Evolutionary conservation across 345 rosid genomes (phyloP).

Genomic region (Eucalyptus lansdowneana): DNA sequence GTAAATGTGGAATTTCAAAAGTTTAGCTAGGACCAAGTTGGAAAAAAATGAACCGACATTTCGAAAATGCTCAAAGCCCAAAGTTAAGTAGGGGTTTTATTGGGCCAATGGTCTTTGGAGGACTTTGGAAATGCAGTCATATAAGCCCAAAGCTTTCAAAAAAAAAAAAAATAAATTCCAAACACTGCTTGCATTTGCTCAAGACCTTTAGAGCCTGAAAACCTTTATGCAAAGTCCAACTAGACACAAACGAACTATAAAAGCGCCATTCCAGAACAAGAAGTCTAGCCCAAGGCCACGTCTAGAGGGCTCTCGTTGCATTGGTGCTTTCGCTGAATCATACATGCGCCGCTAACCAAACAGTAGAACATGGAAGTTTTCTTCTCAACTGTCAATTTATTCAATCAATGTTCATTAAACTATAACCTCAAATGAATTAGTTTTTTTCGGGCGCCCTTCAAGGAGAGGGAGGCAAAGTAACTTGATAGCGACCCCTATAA

Average conservation of each 20-base stretch:
- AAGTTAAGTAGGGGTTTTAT: background rate
- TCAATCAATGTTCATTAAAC: background rate
- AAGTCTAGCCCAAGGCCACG: background rate
- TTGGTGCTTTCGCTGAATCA: background rate
- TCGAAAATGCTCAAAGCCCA: accelerated
- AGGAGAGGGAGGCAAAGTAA: background rate
- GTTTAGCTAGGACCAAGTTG: background rate
- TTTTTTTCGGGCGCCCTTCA: background rate
- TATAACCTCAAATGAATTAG: background rate
- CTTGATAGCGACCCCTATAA: background rate
- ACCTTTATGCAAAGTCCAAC: background rate
- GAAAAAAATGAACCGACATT: too few species aligned
- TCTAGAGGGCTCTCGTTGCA: background rate
- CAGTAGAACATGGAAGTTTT: background rate
- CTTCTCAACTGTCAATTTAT: background rate
- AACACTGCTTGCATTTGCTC: background rate
- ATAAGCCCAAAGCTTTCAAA: background rate
- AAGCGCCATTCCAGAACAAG: background rate
- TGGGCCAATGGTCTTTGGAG: background rate
- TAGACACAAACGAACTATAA: background rate
- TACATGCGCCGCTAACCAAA: background rate
- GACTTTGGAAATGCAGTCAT: background rate
- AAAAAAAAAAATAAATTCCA: accelerated
- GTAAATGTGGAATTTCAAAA: background rate
- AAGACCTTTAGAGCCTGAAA: background rate